Conservation (phyloP, 441 rosid species). For the Bocquillonia castaneifolia region DNA sequence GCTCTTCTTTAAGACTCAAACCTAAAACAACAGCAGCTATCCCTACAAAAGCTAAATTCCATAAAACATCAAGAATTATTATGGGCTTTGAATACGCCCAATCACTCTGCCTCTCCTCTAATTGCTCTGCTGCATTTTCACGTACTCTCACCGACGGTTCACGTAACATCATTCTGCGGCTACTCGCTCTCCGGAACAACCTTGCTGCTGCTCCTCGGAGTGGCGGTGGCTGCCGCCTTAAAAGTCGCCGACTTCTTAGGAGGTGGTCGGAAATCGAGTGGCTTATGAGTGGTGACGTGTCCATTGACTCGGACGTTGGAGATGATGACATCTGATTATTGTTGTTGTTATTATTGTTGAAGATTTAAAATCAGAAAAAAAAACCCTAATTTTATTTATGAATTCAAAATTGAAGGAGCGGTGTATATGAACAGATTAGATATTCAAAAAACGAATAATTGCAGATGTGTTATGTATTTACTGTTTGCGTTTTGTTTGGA, state of each 20-base stretch:
- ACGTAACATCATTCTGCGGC: conserved; percentile 73
- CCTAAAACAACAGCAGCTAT: conserved; percentile 52
- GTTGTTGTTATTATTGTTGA: too few species aligned
- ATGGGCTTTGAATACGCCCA: conserved; percentile 95
- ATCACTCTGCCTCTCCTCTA: conserved; percentile 87
- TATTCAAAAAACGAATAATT: too few species aligned
- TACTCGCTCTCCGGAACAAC: conserved; percentile 70
- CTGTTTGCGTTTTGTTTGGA: too few species aligned
- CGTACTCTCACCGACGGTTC: conserved; percentile 82
- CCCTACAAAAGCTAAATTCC: conserved; percentile 80
- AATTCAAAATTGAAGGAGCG: too few species aligned
- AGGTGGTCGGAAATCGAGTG: conserved; percentile 47
- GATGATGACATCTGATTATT: too few species aligned
- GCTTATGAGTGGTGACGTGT: conserved; percentile 54
- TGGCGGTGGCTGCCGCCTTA: conserved; percentile 49
- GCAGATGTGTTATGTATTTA: too few species aligned
- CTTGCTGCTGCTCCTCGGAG: conserved; percentile 65
- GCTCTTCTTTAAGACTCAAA: conserved; percentile 57
- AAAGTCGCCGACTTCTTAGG: conserved; percentile 49
- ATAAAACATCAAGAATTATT: conserved; percentile 67
- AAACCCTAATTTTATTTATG: too few species aligned
- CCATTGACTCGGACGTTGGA: conserved; percentile 34
- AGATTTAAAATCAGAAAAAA: too few species aligned
- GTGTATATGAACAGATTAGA: too few species aligned
- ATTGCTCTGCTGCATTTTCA: conserved; percentile 89